phyloP scores from a whole-genome alignment of 495 filamentous ascomycete genomes.

The Xanthoparmelia taractica region DNA sequence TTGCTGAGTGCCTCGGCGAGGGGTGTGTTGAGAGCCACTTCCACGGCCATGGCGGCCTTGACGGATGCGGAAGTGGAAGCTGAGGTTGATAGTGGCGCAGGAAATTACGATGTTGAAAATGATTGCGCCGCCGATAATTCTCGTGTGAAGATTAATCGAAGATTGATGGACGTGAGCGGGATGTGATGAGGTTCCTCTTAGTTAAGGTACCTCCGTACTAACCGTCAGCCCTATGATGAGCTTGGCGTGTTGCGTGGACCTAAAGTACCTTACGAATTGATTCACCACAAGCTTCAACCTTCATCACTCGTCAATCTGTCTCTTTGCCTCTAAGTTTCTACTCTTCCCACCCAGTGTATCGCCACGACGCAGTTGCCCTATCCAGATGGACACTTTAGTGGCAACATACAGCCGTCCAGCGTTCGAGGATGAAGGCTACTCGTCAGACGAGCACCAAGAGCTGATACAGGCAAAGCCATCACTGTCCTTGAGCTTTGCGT shows the following conservation, averaged over 20 bases:
- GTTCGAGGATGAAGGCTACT: constrained; percentile 62
- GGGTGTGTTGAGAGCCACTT: constrained; percentile 64
- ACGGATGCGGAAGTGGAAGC: constrained; percentile 1
- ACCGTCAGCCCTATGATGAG: background rate
- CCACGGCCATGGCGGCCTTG: constrained; percentile 55
- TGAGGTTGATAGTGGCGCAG: background rate
- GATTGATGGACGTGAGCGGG: background rate
- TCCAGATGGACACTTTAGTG: constrained; percentile 86
- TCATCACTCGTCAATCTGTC: background rate
- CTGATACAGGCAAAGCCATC: constrained; percentile 57
- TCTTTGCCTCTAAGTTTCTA: background rate
- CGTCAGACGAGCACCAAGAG: constrained; percentile 69
- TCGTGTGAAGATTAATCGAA: background rate
- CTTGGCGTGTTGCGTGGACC: constrained; percentile 4
- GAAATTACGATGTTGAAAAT: background rate
- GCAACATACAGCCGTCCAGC: constrained; percentile 75
- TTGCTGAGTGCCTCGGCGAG: constrained; percentile 72
- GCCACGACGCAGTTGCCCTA: background rate
- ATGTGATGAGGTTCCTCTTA: background rate
- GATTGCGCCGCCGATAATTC: background rate
- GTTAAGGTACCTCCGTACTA: background rate
- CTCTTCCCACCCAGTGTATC: constrained; percentile 3
- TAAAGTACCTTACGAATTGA: background rate
- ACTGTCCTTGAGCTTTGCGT: constrained; percentile 79
- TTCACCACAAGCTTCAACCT: background rate